These are phyloP conservation scores for Singerocomus rubriflavus DNA, from an alignment of 1,284 basidiomycete species.

Conservation along the genomic window DNA sequence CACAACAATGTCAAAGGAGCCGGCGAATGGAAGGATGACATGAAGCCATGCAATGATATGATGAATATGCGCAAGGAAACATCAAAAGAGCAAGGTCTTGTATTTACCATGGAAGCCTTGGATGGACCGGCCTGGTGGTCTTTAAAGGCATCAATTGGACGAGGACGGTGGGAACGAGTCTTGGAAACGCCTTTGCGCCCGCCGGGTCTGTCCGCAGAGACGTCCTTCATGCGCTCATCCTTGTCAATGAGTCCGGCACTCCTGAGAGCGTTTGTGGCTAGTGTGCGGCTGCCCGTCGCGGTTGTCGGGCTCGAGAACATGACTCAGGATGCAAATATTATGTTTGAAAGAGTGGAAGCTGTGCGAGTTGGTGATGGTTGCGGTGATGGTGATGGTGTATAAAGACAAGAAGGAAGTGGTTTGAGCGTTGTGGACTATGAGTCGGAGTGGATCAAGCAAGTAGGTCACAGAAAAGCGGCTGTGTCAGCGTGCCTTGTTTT, in stretches of 20 bases:
- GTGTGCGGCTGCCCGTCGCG: constrained; percentile 50
- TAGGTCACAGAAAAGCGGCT: constrained; percentile 17
- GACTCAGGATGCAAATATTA: not conserved
- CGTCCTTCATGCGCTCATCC: constrained; percentile 69
- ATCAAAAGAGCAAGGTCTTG: constrained; percentile 32
- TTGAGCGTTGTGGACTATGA: constrained; percentile 17
- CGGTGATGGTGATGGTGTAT: not conserved
- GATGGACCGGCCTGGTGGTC: constrained; percentile 46
- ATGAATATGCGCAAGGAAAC: constrained; percentile 30
- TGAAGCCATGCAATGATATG: constrained; percentile 24
- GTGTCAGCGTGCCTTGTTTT: constrained; percentile 25
- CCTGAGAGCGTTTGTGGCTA: constrained; percentile 59
- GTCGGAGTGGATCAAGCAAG: constrained; percentile 18
- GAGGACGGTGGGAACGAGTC: constrained; percentile 55
- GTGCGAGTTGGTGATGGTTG: not conserved
- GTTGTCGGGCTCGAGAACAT: constrained; percentile 56
- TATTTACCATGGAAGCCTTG: constrained; percentile 64
- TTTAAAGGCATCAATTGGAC: constrained; percentile 57
- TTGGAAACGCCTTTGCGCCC: constrained; percentile 64
- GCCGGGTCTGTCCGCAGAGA: constrained; percentile 55
- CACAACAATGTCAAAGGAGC: constrained; percentile 11
- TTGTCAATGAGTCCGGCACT: constrained; percentile 70
- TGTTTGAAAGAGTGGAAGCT: not conserved
- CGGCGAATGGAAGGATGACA: constrained; percentile 11
- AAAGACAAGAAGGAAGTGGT: constrained; percentile 22